Evolutionary conservation across 2,329 filamentous ascomycete species (phyloP).

Genomic region (Leptographium radiaticola): DNA sequence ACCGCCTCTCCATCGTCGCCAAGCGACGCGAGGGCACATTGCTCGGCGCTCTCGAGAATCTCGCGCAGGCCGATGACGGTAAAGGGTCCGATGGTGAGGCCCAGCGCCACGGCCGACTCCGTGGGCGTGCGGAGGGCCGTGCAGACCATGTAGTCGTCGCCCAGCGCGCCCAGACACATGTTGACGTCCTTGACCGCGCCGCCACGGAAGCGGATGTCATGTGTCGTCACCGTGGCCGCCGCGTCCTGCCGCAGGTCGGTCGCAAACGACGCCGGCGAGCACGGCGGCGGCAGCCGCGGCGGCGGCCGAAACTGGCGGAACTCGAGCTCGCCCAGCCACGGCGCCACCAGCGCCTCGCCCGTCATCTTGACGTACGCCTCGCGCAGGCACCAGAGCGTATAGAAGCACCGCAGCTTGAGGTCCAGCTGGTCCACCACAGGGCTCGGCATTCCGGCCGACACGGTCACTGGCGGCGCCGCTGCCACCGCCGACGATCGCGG

Average conservation of each 20-base stretch:
- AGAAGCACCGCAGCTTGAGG: conserved; percentile 55
- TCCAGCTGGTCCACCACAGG: conserved; percentile 33
- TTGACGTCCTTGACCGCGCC: conserved; percentile 27
- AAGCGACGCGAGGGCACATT: not conserved
- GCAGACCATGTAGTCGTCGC: conserved; percentile 39
- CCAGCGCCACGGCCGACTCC: conserved; percentile 23
- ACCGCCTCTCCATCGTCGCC: not conserved
- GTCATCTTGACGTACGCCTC: conserved; percentile 78
- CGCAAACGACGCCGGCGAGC: conserved; percentile 11
- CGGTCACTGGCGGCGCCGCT: not conserved
- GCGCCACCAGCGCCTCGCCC: conserved; percentile 61
- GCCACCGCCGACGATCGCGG: conserved; percentile 2
- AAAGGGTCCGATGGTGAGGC: conserved; percentile 26
- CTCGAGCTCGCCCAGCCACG: conserved; percentile 58
- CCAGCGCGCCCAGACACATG: conserved; percentile 29
- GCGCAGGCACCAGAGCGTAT: conserved; percentile 65
- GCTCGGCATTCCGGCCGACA: conserved; percentile 10
- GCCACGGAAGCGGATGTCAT: conserved; percentile 27
- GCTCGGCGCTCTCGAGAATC: conserved; percentile 26
- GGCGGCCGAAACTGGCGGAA: conserved; percentile 52
- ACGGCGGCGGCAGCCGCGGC: conserved; percentile 5
- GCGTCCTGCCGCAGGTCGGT: conserved; percentile 16
- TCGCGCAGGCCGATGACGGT: conserved; percentile 30
- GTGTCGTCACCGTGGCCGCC: conserved; percentile 20
- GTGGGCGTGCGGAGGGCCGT: conserved; percentile 32